phyloP scores from a whole-genome alignment of 208 protist genomes.

The Trypanosoma cruzi region DNA sequence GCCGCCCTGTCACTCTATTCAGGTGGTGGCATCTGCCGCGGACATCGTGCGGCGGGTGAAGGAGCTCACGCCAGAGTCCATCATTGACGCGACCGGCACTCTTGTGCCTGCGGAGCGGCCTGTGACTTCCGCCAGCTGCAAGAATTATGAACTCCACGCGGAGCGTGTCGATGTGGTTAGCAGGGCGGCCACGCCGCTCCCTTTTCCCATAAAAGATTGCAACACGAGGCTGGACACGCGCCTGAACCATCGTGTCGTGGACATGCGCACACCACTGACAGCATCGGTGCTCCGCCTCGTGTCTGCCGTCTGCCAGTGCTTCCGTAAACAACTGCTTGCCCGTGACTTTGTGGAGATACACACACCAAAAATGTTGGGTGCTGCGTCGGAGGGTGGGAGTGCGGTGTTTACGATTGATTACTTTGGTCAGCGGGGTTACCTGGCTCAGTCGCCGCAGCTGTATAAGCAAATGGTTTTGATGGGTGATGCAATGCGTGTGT shows the following conservation, averaged over 20 bases:
- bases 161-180: conserved; percentile 48
- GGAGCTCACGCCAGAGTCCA: conserved; percentile 61
- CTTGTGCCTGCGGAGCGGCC: conserved; percentile 38
- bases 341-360: conserved; percentile 98
- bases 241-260: conserved; percentile 96
- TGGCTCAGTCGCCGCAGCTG: conserved; percentile 99
- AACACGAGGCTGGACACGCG: conserved; percentile 90
- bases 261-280: conserved; percentile 96
- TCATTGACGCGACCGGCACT: conserved; percentile 62
- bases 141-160: conserved; percentile 63
- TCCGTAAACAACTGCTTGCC: conserved; percentile 85
- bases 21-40: conserved; percentile 60
- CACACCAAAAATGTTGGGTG: conserved; percentile 98
- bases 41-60: conserved; percentile 36
- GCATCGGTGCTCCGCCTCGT: conserved; percentile 93
- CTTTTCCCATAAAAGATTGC: conserved; percentile 86
- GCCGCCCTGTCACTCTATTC: conserved; percentile 59
- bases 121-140: conserved; percentile 51
- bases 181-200: conserved; percentile 55
- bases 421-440: conserved; percentile 84
- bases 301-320: conserved; percentile 78
- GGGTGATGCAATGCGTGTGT: conserved; percentile 94
- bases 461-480: conserved; percentile 99
- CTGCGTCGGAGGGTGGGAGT: conserved; percentile 94
- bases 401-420: conserved; percentile 82